Evolutionary conservation across 208 protist species (phyloP).

Genomic region (Angomonas desouzai): DNA sequence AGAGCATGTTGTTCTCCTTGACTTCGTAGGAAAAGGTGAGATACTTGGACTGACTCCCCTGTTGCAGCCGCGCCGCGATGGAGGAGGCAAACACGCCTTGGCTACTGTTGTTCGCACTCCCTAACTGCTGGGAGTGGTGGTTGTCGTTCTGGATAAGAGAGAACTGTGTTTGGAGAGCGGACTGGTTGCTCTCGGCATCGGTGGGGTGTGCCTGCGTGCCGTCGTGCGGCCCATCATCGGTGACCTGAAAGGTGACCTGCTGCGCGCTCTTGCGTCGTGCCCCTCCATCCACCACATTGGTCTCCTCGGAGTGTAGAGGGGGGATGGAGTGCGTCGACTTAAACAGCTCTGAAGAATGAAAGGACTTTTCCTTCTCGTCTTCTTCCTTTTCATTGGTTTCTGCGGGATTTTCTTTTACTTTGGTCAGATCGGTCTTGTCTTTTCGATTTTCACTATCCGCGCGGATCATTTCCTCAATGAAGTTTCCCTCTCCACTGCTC

Average conservation of each 20-base stretch:
- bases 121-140: background rate
- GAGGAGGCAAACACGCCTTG: background rate
- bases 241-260: background rate
- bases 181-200: background rate
- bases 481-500: background rate
- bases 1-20: background rate
- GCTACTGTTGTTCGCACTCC: too few species aligned
- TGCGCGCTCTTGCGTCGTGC: too few species aligned
- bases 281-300: too few species aligned
- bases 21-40: background rate
- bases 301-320: background rate
- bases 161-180: background rate
- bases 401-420: background rate
- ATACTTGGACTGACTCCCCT: slow-evolving; percentile 3
- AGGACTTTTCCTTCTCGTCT: background rate
- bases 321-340: background rate
- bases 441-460: slow-evolving; percentile 2
- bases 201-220: background rate
- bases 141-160: slow-evolving; percentile 5
- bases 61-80: background rate
- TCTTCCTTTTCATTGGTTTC: too few species aligned
- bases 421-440: background rate
- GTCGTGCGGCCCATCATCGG: background rate
- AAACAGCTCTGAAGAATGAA: background rate
- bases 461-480: background rate